Evolutionary conservation across 371 early-diverging fungal genomes (phyloP), one percentile per base, ranked within the genome.

Genomic region (Encephalitozoon cuniculi): DNA sequence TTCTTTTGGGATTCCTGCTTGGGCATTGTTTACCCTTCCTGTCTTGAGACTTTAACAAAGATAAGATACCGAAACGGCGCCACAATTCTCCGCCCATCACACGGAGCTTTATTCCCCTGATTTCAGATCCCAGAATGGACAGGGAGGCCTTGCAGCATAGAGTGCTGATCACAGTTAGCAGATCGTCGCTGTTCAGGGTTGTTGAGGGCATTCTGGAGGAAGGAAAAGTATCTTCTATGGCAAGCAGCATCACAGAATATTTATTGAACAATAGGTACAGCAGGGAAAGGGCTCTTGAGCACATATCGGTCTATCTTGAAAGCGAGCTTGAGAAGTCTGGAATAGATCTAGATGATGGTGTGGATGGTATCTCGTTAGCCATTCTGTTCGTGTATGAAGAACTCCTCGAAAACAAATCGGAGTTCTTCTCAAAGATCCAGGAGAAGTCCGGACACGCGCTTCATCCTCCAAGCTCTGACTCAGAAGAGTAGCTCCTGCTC

Each of bases 1-100:
- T 79, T 84, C 68, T 79, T 80, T 37, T 74, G 71, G 4, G 72
- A 37, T n/a, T 59, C 70, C 40, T 44, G 30, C 25, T 69, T 71
- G 11, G 78, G 70, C 68, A 71, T 72, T 64, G 44, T 46, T 65
- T 64, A 34, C 30, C 46, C 49, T 34, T 65, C 39, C 21, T 6
- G 8, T 18, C 40, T 32, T 23, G 39, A 59, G 46, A 23, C 30
- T 26, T 65, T 43, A 65, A 65, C 23, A 65, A 26, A 43, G n/a
- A 25, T 40, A 41, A 37, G 15, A 46, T 15, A 46, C 4, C 3
- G 49, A 46, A 34, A 59, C 54, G 32, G 3, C 6, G 32, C 32
- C 32, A n/a, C 21, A 28, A 44, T 44, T 11, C n/a, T 44, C 8
- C n/a, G n/a, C 39, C 39, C 39, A 5, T 9, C 39, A 39, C 9